phyloP scores from a whole-genome alignment of 306 rosid genomes.

The Trifolium subterraneum region DNA sequence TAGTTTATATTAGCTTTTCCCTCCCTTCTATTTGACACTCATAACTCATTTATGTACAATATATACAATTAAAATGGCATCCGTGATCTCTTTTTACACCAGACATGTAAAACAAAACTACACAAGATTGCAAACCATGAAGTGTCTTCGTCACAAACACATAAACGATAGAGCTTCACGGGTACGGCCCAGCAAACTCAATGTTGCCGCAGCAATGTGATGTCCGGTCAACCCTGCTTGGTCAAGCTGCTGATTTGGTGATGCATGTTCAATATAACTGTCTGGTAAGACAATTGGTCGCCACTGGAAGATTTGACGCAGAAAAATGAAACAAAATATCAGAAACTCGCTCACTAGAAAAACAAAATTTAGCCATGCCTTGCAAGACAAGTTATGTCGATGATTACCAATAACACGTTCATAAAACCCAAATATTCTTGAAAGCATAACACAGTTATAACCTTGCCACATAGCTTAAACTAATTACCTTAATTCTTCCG shows the following conservation, averaged over 20 bases:
- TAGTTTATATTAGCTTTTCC: slow-evolving; percentile 7
- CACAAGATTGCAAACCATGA: slow-evolving; percentile 22
- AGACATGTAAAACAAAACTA: slow-evolving; percentile 15
- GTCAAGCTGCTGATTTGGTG: slow-evolving; percentile 79
- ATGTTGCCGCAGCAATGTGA: slow-evolving; percentile 85
- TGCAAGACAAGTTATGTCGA: background rate
- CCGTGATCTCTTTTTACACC: background rate
- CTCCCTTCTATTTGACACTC: slow-evolving; percentile 25
- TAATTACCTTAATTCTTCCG: slow-evolving; percentile 71
- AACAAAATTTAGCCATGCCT: slow-evolving; percentile 3
- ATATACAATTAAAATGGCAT: slow-evolving; percentile 39
- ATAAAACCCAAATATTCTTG: slow-evolving; percentile 12
- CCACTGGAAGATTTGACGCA: slow-evolving; percentile 62
- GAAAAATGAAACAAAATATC: slow-evolving; percentile 23
- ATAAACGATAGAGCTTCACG: slow-evolving; percentile 89
- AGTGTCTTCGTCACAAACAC: slow-evolving; percentile 42
- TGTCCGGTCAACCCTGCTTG: slow-evolving; percentile 84
- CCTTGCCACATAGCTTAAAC: slow-evolving; percentile 1
- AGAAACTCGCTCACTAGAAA: slow-evolving; percentile 21
- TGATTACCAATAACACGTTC: background rate
- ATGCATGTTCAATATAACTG: slow-evolving; percentile 81
- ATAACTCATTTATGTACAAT: slow-evolving; percentile 31
- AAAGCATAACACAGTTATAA: slow-evolving; percentile 16
- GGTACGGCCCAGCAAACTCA: slow-evolving; percentile 83
- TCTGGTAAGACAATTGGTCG: slow-evolving; percentile 89